Percentiles rank a stretch among this genome's conserved stretches.
Evolutionary conservation across 257 asterid species (phyloP).

Genomic region (Solanum peruvianum): DNA sequence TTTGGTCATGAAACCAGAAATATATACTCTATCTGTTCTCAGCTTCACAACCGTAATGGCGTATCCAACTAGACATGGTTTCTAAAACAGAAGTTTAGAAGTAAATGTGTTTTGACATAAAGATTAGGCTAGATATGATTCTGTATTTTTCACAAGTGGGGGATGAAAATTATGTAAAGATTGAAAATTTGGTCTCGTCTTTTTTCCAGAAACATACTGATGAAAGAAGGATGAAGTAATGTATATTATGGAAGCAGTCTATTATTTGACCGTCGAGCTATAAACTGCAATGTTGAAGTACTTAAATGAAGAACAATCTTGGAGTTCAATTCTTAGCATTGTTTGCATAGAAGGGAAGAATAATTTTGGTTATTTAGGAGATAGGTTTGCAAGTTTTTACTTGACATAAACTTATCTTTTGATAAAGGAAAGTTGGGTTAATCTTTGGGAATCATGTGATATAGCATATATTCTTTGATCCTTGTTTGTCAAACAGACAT

Average conservation of each 20-base stretch:
- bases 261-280: background rate
- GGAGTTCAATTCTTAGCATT: background rate
- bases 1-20: background rate
- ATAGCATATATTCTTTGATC: background rate
- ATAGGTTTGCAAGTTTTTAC: background rate
- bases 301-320: background rate
- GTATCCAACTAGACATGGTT: background rate
- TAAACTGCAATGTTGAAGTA: background rate
- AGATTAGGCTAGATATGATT: background rate
- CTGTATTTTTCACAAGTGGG: background rate
- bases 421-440: background rate
- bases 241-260: background rate
- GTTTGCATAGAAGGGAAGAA: background rate
- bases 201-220: background rate
- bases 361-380: background rate
- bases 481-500: constrained; percentile 39
- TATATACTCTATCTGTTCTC: background rate
- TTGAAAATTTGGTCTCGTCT: background rate
- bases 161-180: background rate
- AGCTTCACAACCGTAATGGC: background rate
- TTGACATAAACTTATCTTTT: background rate
- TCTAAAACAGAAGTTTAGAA: background rate
- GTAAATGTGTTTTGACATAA: background rate
- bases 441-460: background rate
- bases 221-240: background rate